These are phyloP conservation scores for Quillaja saponaria DNA, from an alignment of 306 rosid species.

Conservation along the genomic window DNA sequence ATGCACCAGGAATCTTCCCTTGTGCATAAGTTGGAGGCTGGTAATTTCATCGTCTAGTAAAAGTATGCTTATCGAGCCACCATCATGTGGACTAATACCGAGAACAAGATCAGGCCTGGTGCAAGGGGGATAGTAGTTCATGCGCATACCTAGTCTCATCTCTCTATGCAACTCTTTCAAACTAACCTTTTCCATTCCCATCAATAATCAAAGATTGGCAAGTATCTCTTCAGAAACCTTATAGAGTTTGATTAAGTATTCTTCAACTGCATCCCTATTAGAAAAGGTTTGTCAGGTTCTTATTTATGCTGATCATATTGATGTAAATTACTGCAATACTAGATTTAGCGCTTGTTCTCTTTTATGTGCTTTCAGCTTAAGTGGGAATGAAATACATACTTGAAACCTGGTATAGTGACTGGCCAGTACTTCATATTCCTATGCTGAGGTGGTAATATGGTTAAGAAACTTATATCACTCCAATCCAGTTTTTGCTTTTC, in stretches of 20 bases:
- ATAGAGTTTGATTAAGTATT: constrained; percentile 15
- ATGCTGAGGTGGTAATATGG: constrained; percentile 14
- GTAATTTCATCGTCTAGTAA: constrained; percentile 25
- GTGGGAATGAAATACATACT: constrained; percentile 30
- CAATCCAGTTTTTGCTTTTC: constrained; percentile 39
- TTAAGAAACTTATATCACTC: constrained; percentile 24
- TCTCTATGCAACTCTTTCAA: constrained; percentile 13
- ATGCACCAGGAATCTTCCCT: constrained; percentile 18
- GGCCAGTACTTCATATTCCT: constrained; percentile 41
- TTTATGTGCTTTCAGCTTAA: background rate
- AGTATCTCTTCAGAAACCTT: constrained; percentile 10
- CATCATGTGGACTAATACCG: constrained; percentile 32
- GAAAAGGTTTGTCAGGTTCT: too few species aligned
- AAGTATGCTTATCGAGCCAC: constrained; percentile 25
- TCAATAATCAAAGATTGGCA: constrained; percentile 4
- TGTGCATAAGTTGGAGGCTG: constrained; percentile 22
- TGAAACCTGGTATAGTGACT: constrained; percentile 25
- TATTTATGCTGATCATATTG: too few species aligned
- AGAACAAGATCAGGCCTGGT: constrained; percentile 31
- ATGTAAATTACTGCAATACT: too few species aligned
- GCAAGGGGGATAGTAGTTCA: constrained; percentile 36
- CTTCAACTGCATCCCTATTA: constrained; percentile 30
- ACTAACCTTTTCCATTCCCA: constrained; percentile 20
- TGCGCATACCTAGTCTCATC: constrained; percentile 13
- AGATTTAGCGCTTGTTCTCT: background rate